phyloP scores from a whole-genome alignment of 306 rosid genomes.

The Medicago ruthenica region DNA sequence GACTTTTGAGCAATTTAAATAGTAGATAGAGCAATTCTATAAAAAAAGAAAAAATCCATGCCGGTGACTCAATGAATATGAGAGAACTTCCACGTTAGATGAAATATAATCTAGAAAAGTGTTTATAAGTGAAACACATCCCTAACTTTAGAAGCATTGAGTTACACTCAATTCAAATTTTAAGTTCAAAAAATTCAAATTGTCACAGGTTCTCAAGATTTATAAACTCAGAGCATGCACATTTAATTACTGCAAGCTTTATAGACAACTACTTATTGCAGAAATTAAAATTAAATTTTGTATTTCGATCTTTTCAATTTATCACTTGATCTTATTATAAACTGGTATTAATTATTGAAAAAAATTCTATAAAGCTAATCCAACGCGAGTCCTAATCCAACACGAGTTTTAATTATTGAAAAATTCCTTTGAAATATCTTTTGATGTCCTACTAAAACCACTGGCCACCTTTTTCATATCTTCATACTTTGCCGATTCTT shows the following conservation, averaged over 20 bases:
- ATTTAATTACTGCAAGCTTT: background rate
- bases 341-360: background rate
- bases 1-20: no score
- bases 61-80: no score
- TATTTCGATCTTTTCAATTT: background rate
- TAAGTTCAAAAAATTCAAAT: background rate
- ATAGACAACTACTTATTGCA: background rate
- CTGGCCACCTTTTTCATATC: constrained; percentile 64
- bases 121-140: no score
- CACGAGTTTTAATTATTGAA: background rate
- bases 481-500: constrained; percentile 56
- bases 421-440: constrained; percentile 50
- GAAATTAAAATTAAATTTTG: background rate
- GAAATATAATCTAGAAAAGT: no score
- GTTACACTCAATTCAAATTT: no score
- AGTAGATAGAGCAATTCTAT: no score
- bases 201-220: background rate
- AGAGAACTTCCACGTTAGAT: no score
- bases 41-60: no score
- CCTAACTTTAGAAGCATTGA: no score
- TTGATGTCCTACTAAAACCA: constrained; percentile 67
- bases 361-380: constrained; percentile 2
- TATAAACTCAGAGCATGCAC: background rate
- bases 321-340: background rate
- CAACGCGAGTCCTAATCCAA: constrained; percentile 19